These are phyloP conservation scores for Schizothecium vesticola DNA, from an alignment of 495 filamentous ascomycete genomes.

Conservation along the genomic window DNA sequence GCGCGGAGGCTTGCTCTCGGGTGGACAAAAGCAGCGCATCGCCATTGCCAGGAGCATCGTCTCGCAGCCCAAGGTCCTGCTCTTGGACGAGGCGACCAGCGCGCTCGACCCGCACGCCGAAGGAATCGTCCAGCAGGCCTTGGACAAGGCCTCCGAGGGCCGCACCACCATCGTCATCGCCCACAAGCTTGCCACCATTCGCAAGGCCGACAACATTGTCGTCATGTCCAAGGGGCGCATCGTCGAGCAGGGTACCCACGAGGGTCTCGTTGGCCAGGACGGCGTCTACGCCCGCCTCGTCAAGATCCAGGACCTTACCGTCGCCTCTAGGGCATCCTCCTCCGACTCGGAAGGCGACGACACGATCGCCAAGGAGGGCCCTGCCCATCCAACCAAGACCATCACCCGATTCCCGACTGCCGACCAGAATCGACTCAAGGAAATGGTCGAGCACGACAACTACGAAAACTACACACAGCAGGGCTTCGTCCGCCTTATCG, in stretches of 20 bases:
- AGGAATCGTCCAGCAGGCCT: constrained; percentile 56
- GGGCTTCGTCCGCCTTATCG: constrained; percentile 10
- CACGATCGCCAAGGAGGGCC: constrained; percentile 12
- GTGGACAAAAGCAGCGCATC: constrained; percentile 92
- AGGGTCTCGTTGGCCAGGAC: constrained; percentile 48
- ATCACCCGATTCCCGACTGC: constrained; percentile 24
- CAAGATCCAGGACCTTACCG: constrained; percentile 40
- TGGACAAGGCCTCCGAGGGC: constrained; percentile 57
- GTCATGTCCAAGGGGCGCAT: constrained; percentile 55
- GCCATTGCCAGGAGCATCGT: constrained; percentile 61
- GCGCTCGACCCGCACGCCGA: constrained; percentile 67
- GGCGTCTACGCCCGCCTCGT: constrained; percentile 45
- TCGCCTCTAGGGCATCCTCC: neutral
- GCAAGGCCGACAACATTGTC: constrained; percentile 63
- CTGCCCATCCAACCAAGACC: constrained; percentile 27
- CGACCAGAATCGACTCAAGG: constrained; percentile 14
- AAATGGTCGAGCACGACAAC: constrained; percentile 16
- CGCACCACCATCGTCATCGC: constrained; percentile 75
- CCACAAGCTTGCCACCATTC: constrained; percentile 62
- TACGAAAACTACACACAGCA: constrained; percentile 17
- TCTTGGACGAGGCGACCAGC: constrained; percentile 79
- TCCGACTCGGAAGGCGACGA: neutral
- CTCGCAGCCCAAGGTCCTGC: constrained; percentile 64
- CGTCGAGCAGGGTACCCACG: constrained; percentile 62
- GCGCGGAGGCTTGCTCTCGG: constrained; percentile 77